These are phyloP conservation scores for Gliomastix tumulicola DNA, from an alignment of 2,329 filamentous ascomycete species.

Conservation along the genomic window DNA sequence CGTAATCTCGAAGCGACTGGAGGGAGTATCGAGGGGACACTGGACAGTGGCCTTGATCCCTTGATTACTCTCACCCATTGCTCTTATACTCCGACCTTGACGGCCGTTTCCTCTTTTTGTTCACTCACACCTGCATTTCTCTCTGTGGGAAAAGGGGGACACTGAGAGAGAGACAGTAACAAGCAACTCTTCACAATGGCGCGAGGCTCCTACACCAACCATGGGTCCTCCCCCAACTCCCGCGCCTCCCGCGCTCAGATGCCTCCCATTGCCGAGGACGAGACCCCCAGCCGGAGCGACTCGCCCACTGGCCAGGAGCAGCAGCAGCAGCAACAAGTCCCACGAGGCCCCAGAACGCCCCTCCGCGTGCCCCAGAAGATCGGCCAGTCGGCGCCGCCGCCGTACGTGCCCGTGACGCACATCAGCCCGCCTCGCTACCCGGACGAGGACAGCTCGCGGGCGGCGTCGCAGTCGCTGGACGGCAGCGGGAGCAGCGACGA, in stretches of 20 bases:
- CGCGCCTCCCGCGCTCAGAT: constrained; percentile 1
- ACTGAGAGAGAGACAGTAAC: not conserved
- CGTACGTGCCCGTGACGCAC: constrained; percentile 1
- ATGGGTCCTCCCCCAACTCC: constrained; percentile 3
- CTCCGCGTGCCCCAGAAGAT: constrained; percentile 20
- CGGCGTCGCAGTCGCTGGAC: not conserved
- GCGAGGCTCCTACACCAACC: too few species aligned
- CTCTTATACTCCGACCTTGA: too few species aligned
- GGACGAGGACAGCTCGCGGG: not conserved
- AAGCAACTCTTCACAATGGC: not conserved
- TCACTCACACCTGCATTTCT: too few species aligned
- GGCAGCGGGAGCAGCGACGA: not conserved
- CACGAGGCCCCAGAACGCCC: constrained; percentile 14
- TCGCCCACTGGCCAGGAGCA: not conserved
- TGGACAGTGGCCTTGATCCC: too few species aligned
- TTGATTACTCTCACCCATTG: too few species aligned
- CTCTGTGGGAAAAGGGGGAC: too few species aligned
- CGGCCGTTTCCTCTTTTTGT: too few species aligned
- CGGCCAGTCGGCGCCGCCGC: constrained; percentile 1
- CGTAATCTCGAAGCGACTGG: too few species aligned
- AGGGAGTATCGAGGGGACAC: too few species aligned
- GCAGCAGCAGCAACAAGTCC: constrained; percentile 1
- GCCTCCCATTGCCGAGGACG: constrained; percentile 8
- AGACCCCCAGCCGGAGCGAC: not conserved
- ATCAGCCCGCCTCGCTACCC: constrained; percentile 1